Evolutionary conservation across 176 grass and related monocot genomes (phyloP).

Genomic region (Olyra latifolia): DNA sequence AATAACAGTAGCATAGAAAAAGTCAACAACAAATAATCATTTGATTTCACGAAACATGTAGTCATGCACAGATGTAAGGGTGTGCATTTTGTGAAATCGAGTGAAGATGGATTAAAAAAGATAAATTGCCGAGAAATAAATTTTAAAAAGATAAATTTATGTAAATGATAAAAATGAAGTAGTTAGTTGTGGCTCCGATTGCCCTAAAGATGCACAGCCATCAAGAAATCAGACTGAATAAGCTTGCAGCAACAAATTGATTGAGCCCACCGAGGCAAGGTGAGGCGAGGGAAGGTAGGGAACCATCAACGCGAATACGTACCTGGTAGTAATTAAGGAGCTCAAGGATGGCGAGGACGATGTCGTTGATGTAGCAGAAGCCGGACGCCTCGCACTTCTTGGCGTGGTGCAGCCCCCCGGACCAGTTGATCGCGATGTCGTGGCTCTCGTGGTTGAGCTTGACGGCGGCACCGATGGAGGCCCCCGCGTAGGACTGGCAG

Average conservation of each 20-base stretch:
- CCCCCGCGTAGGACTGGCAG: conserved; percentile 93
- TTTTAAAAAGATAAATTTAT: neutral
- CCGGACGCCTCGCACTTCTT: conserved; percentile 87
- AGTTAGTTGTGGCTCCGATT: neutral
- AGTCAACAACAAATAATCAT: neutral
- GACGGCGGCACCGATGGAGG: conserved; percentile 63
- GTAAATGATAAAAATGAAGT: no score
- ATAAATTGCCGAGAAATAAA: neutral
- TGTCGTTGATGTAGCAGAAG: conserved; percentile 92
- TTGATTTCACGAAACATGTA: neutral
- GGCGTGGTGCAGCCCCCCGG: conserved; percentile 78
- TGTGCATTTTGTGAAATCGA: neutral
- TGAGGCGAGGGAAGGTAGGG: neutral
- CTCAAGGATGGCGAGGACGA: conserved; percentile 84
- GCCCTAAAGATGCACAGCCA: neutral
- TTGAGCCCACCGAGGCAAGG: neutral
- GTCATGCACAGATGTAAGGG: neutral
- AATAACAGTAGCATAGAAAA: no score
- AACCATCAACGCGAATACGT: neutral
- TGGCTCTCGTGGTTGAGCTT: conserved; percentile 68
- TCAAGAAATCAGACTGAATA: neutral
- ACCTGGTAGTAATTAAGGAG: conserved; percentile 77
- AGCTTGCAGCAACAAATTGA: neutral
- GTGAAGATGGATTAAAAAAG: neutral
- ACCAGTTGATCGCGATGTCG: conserved; percentile 93